Evolutionary conservation across 306 rosid genomes (phyloP), one percentile per base, ranked within the genome.

Genomic region (Pterocarpus santalinus): DNA sequence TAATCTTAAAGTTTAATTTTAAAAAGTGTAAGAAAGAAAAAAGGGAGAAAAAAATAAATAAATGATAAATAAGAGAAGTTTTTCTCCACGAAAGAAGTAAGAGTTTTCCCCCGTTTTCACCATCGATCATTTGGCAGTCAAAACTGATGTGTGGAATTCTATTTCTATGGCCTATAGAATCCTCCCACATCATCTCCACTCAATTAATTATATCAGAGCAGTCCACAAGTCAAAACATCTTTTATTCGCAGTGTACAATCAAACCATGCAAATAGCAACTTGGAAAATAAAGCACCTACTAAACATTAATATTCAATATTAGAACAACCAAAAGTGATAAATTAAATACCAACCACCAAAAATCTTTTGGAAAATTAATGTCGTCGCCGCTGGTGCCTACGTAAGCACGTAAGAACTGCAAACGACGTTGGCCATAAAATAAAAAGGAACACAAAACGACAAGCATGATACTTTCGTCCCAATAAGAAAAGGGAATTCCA

Each of bases 201-300:
- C 34, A 53, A 53, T 22, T 22, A 66, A 66, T 38, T 17, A 14
- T 38, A 66, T 53, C 8, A 49, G 34, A 62, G 51, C 28, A 38
- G 52, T 28, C 63, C n/a, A 7, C 60, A 66, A 73, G 77, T 65
- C 83, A 65, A 78, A n/a, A 61, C 76, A 22, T 38, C 4, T 46
- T 72, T 39, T 53, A 30, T 2, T 2, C 2, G 2, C 5, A 58
- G 53, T 67, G 79, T 71, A 75, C n/a, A 65, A 64, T 71, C 82
- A 69, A 49, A 84, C 61, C 76, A 55, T 63, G 79, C 84, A 73
- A 67, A 56, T 38, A 47, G 11, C 57, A 60, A 61, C 78, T 55
- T 53, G 61, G 71, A 84, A 80, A 80, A 75, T 75, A 46, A 75
- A 63, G 22, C 12, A 22, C 65, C 28, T 8, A 55, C 63, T 73